Evolutionary conservation across 2,329 filamentous ascomycete genomes (phyloP).

Genomic region (Helminthosporium solani): DNA sequence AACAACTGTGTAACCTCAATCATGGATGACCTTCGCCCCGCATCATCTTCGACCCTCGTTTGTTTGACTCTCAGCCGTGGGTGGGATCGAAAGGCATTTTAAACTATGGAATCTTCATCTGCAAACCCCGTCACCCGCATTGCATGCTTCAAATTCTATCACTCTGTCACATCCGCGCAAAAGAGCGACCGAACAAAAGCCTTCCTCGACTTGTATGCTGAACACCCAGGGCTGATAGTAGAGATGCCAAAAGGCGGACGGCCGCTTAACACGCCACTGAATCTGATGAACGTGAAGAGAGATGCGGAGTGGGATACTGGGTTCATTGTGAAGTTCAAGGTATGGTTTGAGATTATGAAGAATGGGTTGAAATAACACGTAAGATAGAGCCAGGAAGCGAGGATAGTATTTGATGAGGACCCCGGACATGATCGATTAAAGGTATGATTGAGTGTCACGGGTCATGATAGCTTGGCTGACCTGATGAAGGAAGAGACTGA

Average conservation of each 20-base stretch:
- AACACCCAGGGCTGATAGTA: constrained; percentile 17
- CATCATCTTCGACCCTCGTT: too few relatives aligned
- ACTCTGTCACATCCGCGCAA: constrained; percentile 15
- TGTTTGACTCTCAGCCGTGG: too few relatives aligned
- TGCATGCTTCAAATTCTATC: constrained; percentile 24
- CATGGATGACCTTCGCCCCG: too few relatives aligned
- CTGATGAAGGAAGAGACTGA: constrained; percentile 26
- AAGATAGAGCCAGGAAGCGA: constrained; percentile 20
- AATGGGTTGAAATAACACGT: not conserved
- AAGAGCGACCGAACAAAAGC: constrained; percentile 25
- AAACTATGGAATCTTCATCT: not conserved
- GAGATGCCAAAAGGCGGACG: constrained; percentile 20
- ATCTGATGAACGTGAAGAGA: constrained; percentile 24
- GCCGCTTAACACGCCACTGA: constrained; percentile 22
- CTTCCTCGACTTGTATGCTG: constrained; percentile 23
- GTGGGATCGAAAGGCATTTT: too few relatives aligned
- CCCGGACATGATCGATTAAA: constrained; percentile 27
- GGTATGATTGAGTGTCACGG: constrained; percentile 9
- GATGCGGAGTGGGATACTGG: constrained; percentile 27
- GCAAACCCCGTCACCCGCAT: constrained; percentile 20
- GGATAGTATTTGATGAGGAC: constrained; percentile 22
- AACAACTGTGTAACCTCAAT: too few relatives aligned
- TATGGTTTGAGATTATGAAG: constrained; percentile 5
- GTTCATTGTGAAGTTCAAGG: constrained; percentile 29
- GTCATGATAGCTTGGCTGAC: not conserved